phyloP scores from a whole-genome alignment of 2,329 filamentous ascomycete species.

The Cryphonectria nitschkei region DNA sequence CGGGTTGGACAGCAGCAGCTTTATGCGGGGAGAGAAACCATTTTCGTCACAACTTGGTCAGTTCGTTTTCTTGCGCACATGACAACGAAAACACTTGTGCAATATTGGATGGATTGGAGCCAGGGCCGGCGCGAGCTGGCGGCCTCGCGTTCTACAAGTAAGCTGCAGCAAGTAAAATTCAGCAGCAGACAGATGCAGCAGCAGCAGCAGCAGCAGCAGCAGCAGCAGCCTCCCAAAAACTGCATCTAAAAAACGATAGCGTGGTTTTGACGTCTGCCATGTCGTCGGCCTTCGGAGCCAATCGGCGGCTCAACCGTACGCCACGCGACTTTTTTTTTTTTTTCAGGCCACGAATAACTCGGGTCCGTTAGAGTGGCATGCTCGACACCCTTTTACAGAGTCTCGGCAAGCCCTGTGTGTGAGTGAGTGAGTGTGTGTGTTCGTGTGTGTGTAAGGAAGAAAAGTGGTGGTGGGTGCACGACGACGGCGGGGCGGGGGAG shows the following conservation, averaged over 20 bases:
- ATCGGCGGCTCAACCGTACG: slow-evolving; percentile 3
- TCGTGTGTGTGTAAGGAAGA: not conserved
- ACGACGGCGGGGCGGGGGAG: too few relatives aligned
- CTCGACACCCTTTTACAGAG: not conserved
- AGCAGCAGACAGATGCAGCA: not conserved
- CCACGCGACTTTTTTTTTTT: not conserved
- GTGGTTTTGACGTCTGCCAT: not conserved
- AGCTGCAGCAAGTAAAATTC: too few relatives aligned
- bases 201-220: not conserved
- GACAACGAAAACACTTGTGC: not conserved
- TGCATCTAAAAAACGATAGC: not conserved
- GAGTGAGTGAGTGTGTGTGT: not conserved
- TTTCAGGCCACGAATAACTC: not conserved
- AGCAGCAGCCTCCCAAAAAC: not conserved
- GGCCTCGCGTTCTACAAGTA: not conserved
- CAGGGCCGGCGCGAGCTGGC: not conserved
- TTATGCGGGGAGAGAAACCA: not conserved
- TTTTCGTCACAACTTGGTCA: not conserved
- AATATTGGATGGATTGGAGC: not conserved
- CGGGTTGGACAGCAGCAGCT: not conserved
- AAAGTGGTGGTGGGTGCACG: not conserved
- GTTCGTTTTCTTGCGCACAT: not conserved
- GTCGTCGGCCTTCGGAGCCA: not conserved
- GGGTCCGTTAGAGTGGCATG: not conserved
- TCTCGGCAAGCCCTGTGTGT: not conserved